These are phyloP conservation scores for Cucumis melo DNA, from an alignment of 306 rosid species.

Conservation along the genomic window DNA sequence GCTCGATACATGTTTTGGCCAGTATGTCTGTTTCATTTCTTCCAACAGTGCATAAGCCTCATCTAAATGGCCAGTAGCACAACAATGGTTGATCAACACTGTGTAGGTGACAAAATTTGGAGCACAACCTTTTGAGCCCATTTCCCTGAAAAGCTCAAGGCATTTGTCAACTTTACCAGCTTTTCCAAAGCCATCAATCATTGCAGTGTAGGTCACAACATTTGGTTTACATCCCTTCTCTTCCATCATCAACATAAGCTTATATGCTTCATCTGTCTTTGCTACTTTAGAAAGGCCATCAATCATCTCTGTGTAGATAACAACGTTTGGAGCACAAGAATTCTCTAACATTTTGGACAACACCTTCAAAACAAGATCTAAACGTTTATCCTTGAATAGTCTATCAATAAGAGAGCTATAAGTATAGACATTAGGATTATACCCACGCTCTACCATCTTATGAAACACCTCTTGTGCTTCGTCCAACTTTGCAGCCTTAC, in stretches of 20 bases:
- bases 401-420: constrained; percentile 72
- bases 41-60: constrained; percentile 62
- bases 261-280: constrained; percentile 67
- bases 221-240: constrained; percentile 68
- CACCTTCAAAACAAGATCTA: constrained; percentile 69
- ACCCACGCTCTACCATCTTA: constrained; percentile 65
- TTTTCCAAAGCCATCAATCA: constrained; percentile 82
- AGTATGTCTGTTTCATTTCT: constrained; percentile 76
- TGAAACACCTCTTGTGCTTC: constrained; percentile 68
- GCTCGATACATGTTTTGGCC: constrained; percentile 68
- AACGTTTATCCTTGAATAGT: constrained; percentile 57
- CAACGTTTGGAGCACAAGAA: constrained; percentile 70
- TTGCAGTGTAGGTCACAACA: constrained; percentile 80
- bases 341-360: constrained; percentile 71
- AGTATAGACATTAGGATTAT: constrained; percentile 57
- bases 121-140: constrained; percentile 78
- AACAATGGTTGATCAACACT: constrained; percentile 72
- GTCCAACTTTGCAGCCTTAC: constrained; percentile 66
- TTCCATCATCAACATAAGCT: constrained; percentile 76
- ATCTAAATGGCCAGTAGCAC: constrained; percentile 54
- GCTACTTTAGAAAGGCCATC: constrained; percentile 80
- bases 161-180: constrained; percentile 51
- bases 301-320: constrained; percentile 79
- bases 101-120: constrained; percentile 75
- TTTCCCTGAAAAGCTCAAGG: constrained; percentile 52